phyloP scores from a whole-genome alignment of 1,139 yeast species.

The Yamadazyma friedrichii region DNA sequence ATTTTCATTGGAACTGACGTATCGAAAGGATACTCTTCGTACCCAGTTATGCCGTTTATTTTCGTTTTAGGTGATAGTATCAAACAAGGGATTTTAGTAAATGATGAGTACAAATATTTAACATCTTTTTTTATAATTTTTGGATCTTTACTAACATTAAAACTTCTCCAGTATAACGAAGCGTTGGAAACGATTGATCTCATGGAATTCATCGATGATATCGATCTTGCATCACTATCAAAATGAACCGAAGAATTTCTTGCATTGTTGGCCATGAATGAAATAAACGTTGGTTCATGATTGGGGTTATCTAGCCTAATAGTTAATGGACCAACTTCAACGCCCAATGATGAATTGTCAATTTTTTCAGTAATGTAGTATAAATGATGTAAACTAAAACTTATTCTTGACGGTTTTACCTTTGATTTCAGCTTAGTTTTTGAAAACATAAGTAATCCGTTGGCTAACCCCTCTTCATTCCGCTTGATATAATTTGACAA shows the following conservation, averaged over 20 bases:
- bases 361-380: slow-evolving; percentile 60
- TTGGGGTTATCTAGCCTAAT: slow-evolving; percentile 58
- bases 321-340: slow-evolving; percentile 63
- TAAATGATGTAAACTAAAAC: slow-evolving; percentile 61
- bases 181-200: slow-evolving; percentile 53
- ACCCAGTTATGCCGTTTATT: slow-evolving; percentile 54
- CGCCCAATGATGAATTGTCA: slow-evolving; percentile 51
- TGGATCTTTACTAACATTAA: slow-evolving; percentile 39
- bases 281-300: slow-evolving; percentile 54
- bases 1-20: slow-evolving; percentile 62
- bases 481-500: slow-evolving; percentile 40
- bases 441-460: slow-evolving; percentile 43
- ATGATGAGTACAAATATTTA: slow-evolving; percentile 60
- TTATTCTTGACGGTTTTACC: slow-evolving; percentile 53
- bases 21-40: slow-evolving; percentile 71
- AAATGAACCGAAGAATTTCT: slow-evolving; percentile 37
- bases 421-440: slow-evolving; percentile 27
- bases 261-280: slow-evolving; percentile 51
- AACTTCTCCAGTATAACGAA: slow-evolving; percentile 43
- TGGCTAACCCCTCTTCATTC: slow-evolving; percentile 46
- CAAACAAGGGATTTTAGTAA: slow-evolving; percentile 64
- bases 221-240: slow-evolving; percentile 59
- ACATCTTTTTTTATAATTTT: slow-evolving; percentile 47
- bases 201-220: slow-evolving; percentile 62
- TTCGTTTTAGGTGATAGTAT: slow-evolving; percentile 59